These are phyloP conservation scores for Vachellia collinsii DNA, from an alignment of 306 rosid genomes.

Conservation along the genomic window DNA sequence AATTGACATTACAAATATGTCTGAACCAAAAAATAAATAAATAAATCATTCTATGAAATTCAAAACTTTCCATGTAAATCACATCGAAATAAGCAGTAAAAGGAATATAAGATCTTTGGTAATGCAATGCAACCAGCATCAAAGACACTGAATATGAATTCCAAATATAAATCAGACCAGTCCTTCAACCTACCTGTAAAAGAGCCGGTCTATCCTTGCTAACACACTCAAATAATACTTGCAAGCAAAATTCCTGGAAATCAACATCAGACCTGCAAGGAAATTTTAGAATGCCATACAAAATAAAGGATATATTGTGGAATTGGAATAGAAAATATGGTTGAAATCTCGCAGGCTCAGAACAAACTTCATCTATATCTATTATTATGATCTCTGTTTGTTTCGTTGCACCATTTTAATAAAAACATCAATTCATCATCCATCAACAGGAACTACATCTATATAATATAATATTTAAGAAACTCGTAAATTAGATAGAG, in stretches of 20 bases:
- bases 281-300: not conserved
- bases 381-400: not conserved
- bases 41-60: not conserved
- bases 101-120: not conserved
- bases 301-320: not conserved
- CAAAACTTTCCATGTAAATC: constrained; percentile 7
- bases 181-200: constrained; percentile 65
- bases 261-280: constrained; percentile 79
- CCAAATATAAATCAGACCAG: constrained; percentile 13
- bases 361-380: not conserved
- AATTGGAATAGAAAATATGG: not conserved
- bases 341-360: constrained; percentile 1
- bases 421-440: constrained; percentile 13
- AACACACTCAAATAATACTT: constrained; percentile 96
- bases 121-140: constrained; percentile 28
- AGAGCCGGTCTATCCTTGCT: constrained; percentile 98
- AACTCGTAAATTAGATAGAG: constrained; percentile 2
- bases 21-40: not conserved
- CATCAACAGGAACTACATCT: constrained; percentile 12
- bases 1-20: not conserved
- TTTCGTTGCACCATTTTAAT: not conserved
- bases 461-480: constrained; percentile 18
- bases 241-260: constrained; percentile 99
- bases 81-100: not conserved
- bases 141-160: constrained; percentile 24